Evolutionary conservation across 202 grass and related monocot genomes (phyloP).

Genomic region (Musa balbisiana): DNA sequence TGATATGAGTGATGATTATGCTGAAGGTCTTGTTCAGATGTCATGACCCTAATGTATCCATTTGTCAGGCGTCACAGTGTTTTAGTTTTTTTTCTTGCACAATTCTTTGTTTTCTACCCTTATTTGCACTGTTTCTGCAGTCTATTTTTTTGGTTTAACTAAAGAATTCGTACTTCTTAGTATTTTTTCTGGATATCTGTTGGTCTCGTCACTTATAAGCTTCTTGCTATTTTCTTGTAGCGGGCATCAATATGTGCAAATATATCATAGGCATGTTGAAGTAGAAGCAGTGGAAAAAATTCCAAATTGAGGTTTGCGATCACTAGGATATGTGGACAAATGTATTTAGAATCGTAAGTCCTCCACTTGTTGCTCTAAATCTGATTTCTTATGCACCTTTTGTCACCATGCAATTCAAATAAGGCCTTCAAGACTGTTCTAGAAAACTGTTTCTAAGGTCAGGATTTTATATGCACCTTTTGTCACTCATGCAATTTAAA

Average conservation of each 20-base stretch:
- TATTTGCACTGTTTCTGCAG: background rate
- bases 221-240: background rate
- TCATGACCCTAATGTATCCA: too few species aligned
- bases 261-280: background rate
- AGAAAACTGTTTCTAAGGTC: too few species aligned
- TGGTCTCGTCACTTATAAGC: background rate
- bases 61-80: too few species aligned
- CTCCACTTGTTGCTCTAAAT: background rate
- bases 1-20: too few species aligned
- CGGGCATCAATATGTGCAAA: background rate
- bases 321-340: slow-evolving; percentile 80
- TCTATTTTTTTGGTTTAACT: background rate
- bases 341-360: slow-evolving; percentile 95
- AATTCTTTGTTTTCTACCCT: background rate
- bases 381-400: background rate
- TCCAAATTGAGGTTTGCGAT: slow-evolving; percentile 10
- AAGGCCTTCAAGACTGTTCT: too few species aligned
- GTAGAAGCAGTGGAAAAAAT: background rate
- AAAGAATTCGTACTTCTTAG: background rate
- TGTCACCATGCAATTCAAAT: background rate
- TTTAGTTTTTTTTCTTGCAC: background rate
- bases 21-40: too few species aligned
- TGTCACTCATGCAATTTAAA: too few species aligned
- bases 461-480: too few species aligned
- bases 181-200: background rate